These are phyloP conservation scores for Blastobotrys buckinghamii DNA, from an alignment of 1,139 yeast species.

Conservation along the genomic window DNA sequence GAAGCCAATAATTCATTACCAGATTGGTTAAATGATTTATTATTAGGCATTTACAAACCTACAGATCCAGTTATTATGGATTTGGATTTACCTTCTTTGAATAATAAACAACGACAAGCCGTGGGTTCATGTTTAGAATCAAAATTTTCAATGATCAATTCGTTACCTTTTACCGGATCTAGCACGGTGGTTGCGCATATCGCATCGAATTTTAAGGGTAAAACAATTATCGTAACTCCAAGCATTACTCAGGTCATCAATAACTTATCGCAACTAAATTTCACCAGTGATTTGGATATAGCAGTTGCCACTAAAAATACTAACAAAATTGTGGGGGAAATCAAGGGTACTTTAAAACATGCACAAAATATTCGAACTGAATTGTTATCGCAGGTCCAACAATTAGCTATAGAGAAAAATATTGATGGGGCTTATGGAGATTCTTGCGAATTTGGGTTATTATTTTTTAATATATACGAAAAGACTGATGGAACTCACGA, in stretches of 20 bases:
- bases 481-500: not conserved
- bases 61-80: not conserved
- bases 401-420: conserved; percentile 33
- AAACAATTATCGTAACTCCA: conserved; percentile 1
- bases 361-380: conserved; percentile 14
- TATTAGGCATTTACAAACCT: conserved; percentile 13
- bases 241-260: not conserved
- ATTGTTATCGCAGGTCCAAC: conserved; percentile 32
- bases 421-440: conserved; percentile 42
- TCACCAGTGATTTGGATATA: not conserved
- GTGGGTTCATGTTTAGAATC: not conserved
- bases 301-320: no score
- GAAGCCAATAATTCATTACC: conserved; percentile 21
- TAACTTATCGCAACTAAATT: not conserved
- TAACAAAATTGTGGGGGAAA: not conserved
- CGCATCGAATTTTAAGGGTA: not conserved
- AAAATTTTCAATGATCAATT: not conserved
- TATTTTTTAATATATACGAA: conserved; percentile 24
- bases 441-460: conserved; percentile 39
- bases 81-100: not conserved
- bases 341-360: conserved; percentile 4
- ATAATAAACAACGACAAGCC: not conserved
- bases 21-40: conserved; percentile 35
- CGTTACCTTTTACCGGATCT: conserved; percentile 1
- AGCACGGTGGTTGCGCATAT: not conserved